Evolutionary conservation across 768 basidiomycete species (phyloP), one percentile per base, ranked within the genome.

Genomic region (Neoboletus magnificus): DNA sequence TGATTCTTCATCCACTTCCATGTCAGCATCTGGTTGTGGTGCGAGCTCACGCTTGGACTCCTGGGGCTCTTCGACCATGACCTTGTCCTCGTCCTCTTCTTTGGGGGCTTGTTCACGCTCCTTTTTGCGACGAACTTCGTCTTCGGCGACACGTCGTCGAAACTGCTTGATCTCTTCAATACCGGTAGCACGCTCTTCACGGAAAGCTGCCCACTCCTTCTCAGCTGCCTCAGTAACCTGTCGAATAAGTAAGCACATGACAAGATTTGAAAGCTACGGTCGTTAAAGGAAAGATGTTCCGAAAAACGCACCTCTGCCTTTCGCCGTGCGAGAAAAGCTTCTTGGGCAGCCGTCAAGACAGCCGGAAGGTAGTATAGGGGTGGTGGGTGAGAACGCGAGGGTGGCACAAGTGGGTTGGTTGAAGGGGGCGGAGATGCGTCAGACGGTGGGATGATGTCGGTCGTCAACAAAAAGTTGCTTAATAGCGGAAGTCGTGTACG

Each of bases 281-380:
- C 7, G 11, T 29, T 11, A n/a, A n/a, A 37, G 18, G 35, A 6
- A 22, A 48, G 15, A 41, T 30, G 25, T 46, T 22, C 45, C 8
- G 32, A 36, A 29, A 8, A 6, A 68, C 77, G 48, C 58, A 84
- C 89, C 78, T 88, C 82, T 60, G 73, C 76, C 71, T 85, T 89
- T 48, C 87, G 77, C 50, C 75, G 77, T 46, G 70, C 67, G 12
- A 92, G 63, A 61, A 90, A 90, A 5, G 79, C 74, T 69, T 87
- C 86, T 72, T 93, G 90, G 18, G 80, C 77, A 22, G 86, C 78
- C 0, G 82, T 81, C 22, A 92, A 78, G 52, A 86, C 72, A 33
- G 79, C 82, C 32, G 90, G 90, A 46, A 90, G 81, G 62, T 90
- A 93, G 63, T 86, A 91, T 16, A 92, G 62, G 4, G 89, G 87